Evolutionary conservation across 2,329 filamentous ascomycete genomes (phyloP), one percentile per base, ranked within the genome.

Genomic region (Xenoacremonium recifei): DNA sequence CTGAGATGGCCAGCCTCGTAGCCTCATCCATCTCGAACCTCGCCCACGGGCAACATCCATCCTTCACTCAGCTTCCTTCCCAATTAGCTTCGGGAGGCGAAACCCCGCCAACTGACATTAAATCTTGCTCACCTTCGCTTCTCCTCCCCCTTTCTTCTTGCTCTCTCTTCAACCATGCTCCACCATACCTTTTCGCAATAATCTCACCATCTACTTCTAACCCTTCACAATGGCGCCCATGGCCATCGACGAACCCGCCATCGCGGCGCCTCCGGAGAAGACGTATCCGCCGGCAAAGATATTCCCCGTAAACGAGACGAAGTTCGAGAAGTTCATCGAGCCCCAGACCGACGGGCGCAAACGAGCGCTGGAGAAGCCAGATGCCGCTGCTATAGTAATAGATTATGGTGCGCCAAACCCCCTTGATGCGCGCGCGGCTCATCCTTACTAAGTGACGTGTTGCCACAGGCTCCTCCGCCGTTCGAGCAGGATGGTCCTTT

Each of bases 401-500:
- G 93, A 99, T 71, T 96, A 96, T 85, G 93, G 91, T 95, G 70
- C 47, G 68, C 35, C 12, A 9, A 10, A n/a, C n/a, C n/a, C n/a
- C n/a, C n/a, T n/a, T n/a, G n/a, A n/a, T n/a, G n/a, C n/a, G n/a
- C n/a, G n/a, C n/a, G n/a, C n/a, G n/a, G n/a, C n/a, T 27, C 36
- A 36, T 20, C 39, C 21, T 38, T 37, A 21, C n/a, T n/a, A 49
- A 38, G 47, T 63, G 44, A 60, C 49, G 27, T 41, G 29, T 6
- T 27, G 21, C 39, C 27, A n/a, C 37, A 96, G 91, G 93, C 53
- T 93, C 92, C 18, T 95, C 87, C 39, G 76, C 84, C 21, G 82
- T 96, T 45, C 89, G 95, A 67, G 92, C 92, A 39, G 93, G 93
- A 51, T 99, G 92, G 91, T 96, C 91, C 6, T 95, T 95, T 61